Conservation (phyloP, 2,329 filamentous ascomycete species). For the Penicillium fuscoglaucum region DNA sequence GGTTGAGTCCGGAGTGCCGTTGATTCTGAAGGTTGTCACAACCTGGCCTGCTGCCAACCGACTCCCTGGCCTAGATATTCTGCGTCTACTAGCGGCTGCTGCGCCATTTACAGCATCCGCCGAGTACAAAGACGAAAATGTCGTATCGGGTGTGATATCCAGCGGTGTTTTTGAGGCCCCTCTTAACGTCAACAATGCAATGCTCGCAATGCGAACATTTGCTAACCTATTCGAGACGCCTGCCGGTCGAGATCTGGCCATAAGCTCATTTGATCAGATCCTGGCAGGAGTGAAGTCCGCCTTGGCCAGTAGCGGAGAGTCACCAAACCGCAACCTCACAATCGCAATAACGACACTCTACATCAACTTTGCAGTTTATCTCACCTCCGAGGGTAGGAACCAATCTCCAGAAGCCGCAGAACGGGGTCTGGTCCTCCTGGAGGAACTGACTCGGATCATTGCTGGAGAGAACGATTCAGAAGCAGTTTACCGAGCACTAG, state of each 20-base stretch:
- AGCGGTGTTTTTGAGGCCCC: conserved; percentile 61
- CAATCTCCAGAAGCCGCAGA: conserved; percentile 46
- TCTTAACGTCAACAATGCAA: conserved; percentile 74
- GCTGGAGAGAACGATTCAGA: conserved; percentile 72
- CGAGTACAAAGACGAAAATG: conserved; percentile 54
- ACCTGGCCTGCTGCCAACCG: conserved; percentile 79
- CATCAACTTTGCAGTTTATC: conserved; percentile 80
- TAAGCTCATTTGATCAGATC: conserved; percentile 60
- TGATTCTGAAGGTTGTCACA: conserved; percentile 71
- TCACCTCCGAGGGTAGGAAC: conserved; percentile 51
- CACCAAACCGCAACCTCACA: conserved; percentile 72
- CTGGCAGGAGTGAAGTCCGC: conserved; percentile 65
- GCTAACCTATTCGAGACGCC: conserved; percentile 79
- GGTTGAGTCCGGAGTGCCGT: conserved; percentile 57
- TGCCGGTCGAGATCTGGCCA: conserved; percentile 66
- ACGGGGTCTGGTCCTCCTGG: conserved; percentile 56
- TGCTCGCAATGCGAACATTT: conserved; percentile 80
- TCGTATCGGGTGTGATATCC: conserved; percentile 61
- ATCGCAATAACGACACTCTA: conserved; percentile 79
- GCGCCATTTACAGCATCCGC: conserved; percentile 65
- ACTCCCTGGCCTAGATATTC: conserved; percentile 79
- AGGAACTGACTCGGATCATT: conserved; percentile 64
- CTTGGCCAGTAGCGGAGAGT: conserved; percentile 52
- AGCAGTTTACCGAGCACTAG: conserved; percentile 76
- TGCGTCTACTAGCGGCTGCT: conserved; percentile 76